Base-by-base conservation (phyloP, 2,329 filamentous ascomycete species). In the Fusarium euwallaceae region DNA sequence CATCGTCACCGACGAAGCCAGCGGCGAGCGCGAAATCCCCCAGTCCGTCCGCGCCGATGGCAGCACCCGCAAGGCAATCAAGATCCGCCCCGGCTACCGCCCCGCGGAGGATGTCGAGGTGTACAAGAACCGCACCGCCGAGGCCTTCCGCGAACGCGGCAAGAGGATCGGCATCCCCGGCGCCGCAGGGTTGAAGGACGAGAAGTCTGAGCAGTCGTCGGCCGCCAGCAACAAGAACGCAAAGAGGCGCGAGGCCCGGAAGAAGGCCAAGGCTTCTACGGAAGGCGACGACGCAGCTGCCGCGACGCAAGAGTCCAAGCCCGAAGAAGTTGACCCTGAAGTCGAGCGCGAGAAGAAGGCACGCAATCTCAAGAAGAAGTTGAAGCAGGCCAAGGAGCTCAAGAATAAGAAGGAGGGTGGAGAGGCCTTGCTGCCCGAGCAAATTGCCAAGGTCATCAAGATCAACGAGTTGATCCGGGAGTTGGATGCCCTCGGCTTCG, bases 381-480 rank as follows among this genome's bases (percentile, higher is more conserved):
- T 99, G 70, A 94, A 96, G 79, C 97, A 99, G 82, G 96, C 97
- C 5, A 93, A 92, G 77, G 97, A 98, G 3, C 87, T 99, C 64
- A 93, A 95, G 81, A 92, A 92, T 79, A 98, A 98, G 88, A 97
- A 97, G 83, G 94, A 97, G 27, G 92, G 91, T 66, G 97, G 97
- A 22, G 93, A 94, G 81, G 88, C 90, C 6, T 85, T 99, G 70
- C 87, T 98, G 29, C 96, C 95, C 0, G 97, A 99, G 85, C 97
- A 99, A 85, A 93, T 98, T 74, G 95, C 96, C 78, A 99, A 99
- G 86, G 94, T 99, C 65, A 97, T 98, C 82, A 97, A 97, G 84
- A 98, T 99, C 82, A 95, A 94, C 73, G 97, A 99, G 85, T 88
- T 99, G 61, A 92, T 98, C 67, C 90, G 95, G 14, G 95, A 98